phyloP scores from a whole-genome alignment of 2,329 filamentous ascomycete genomes.

The Cryphonectria radicalis region DNA sequence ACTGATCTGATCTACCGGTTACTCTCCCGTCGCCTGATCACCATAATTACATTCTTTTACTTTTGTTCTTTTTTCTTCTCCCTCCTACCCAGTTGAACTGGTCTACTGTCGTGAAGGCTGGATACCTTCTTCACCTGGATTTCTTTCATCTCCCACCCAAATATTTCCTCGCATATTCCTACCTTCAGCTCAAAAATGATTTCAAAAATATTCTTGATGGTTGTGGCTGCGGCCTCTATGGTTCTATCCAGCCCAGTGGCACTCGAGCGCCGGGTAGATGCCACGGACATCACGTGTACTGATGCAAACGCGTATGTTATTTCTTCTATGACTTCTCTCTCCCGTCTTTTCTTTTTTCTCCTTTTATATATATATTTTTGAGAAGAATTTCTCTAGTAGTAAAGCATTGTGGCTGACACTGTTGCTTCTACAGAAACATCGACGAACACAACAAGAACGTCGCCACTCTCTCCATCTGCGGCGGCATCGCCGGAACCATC shows the following conservation, averaged over 20 bases:
- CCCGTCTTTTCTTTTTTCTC: too few relatives aligned
- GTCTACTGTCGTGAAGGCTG: neutral
- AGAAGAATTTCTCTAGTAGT: too few relatives aligned
- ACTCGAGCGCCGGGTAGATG: slow-evolving; percentile 13
- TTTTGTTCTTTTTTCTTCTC: neutral
- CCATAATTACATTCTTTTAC: neutral
- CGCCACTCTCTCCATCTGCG: slow-evolving; percentile 62
- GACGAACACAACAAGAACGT: slow-evolving; percentile 62
- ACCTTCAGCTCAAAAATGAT: neutral
- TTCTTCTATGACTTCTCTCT: neutral
- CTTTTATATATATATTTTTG: neutral
- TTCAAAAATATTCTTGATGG: neutral
- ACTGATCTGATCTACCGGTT: neutral
- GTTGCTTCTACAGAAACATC: slow-evolving; percentile 41
- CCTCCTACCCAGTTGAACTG: neutral
- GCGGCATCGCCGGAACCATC: slow-evolving; percentile 53
- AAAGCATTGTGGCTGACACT: neutral
- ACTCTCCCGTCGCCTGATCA: neutral
- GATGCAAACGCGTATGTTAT: slow-evolving; percentile 15
- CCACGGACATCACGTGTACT: slow-evolving; percentile 18
- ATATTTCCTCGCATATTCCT: neutral
- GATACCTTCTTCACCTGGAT: neutral
- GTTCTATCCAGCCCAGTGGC: slow-evolving; percentile 16
- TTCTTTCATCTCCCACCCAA: neutral
- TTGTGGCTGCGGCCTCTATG: neutral